These are phyloP conservation scores for Geranomyces variabilis DNA, from an alignment of 192 early-diverging fungal genomes.

Conservation along the genomic window DNA sequence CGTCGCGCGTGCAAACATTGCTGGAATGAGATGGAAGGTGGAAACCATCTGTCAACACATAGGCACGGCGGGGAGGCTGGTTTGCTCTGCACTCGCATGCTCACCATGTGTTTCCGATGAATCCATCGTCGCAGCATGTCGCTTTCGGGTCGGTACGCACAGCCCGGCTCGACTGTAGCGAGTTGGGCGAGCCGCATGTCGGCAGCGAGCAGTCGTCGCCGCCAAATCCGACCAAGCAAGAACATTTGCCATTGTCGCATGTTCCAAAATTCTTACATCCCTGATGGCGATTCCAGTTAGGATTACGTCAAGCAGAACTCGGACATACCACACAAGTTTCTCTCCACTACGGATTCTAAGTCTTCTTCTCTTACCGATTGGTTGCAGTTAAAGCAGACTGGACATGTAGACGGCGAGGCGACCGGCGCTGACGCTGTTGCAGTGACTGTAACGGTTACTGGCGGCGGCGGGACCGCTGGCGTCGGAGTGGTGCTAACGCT, in stretches of 20 bases:
- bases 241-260: slow-evolving; percentile 37
- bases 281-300: too few relatives aligned
- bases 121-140: slow-evolving; percentile 60
- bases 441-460: slow-evolving; percentile 32
- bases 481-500: too few relatives aligned
- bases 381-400: slow-evolving; percentile 49
- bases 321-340: too few relatives aligned
- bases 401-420: neutral
- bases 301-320: too few relatives aligned
- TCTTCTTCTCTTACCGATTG: slow-evolving; percentile 27
- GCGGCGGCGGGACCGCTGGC: too few relatives aligned
- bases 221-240: slow-evolving; percentile 47
- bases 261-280: slow-evolving; percentile 52
- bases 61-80: too few relatives aligned
- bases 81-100: too few relatives aligned
- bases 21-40: too few relatives aligned
- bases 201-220: slow-evolving; percentile 42
- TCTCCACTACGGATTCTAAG: too few relatives aligned
- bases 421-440: slow-evolving; percentile 16
- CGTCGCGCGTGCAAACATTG: slow-evolving; percentile 46
- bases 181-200: slow-evolving; percentile 36
- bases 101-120: slow-evolving; percentile 56
- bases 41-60: neutral
- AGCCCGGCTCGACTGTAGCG: neutral
- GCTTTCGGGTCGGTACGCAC: slow-evolving; percentile 10